phyloP scores from a whole-genome alignment of 352 stramenopile species.

The Phytophthora citricola region DNA sequence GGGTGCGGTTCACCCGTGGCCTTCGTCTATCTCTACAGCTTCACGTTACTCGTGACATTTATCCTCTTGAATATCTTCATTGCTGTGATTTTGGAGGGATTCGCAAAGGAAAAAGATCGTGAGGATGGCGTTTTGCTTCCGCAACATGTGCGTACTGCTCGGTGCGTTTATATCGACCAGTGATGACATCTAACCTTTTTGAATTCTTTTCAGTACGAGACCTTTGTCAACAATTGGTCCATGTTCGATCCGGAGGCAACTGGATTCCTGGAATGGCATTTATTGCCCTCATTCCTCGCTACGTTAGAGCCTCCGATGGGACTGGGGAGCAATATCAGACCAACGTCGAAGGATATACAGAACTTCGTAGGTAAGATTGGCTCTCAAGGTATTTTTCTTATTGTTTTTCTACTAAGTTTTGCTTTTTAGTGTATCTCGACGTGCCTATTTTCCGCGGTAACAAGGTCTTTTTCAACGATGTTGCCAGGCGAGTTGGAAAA shows the following conservation, averaged over 20 bases:
- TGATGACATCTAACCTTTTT: background rate
- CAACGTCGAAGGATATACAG: conserved; percentile 51
- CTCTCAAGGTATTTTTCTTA: conserved; percentile 6
- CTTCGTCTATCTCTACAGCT: conserved; percentile 86
- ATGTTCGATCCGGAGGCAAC: conserved; percentile 87
- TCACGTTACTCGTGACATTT: conserved; percentile 90
- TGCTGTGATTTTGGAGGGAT: conserved; percentile 91
- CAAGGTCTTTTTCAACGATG: conserved; percentile 78
- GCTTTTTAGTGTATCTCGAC: conserved; percentile 49
- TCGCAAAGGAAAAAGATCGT: conserved; percentile 81
- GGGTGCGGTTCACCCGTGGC: conserved; percentile 77
- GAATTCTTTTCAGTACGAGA: conserved; percentile 61
- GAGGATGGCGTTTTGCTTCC: conserved; percentile 63
- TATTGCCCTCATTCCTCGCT: conserved; percentile 68
- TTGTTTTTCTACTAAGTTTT: background rate
- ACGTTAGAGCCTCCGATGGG: conserved; percentile 75
- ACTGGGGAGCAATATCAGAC: conserved; percentile 47
- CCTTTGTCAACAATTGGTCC: conserved; percentile 80
- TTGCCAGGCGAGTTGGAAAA: conserved; percentile 58
- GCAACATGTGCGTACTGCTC: conserved; percentile 49
- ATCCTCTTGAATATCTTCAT: conserved; percentile 94
- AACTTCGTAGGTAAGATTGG: conserved; percentile 53
- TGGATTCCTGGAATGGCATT: conserved; percentile 77
- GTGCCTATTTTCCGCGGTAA: conserved; percentile 61
- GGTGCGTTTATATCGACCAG: background rate